A percentile compares a stretch with the other conserved stretches of the same genome.
Conservation (phyloP, 2,329 filamentous ascomycete species). For the Alternaria incomplexa region DNA sequence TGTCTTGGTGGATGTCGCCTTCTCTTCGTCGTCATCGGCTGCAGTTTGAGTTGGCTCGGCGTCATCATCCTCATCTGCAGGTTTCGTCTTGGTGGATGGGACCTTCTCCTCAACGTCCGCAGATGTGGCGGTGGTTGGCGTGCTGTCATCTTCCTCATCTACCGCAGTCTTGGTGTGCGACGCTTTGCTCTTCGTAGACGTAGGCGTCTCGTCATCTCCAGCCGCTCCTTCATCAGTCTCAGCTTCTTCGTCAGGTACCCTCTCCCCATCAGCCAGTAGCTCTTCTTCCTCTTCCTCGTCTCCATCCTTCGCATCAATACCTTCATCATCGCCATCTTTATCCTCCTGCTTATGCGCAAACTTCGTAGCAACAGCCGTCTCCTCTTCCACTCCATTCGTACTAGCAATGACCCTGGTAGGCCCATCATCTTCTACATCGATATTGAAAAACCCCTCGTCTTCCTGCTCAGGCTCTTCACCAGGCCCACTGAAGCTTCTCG, state of each 20-base stretch:
- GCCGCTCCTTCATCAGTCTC: not conserved
- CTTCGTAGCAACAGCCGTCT: not conserved
- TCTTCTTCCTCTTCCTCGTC: not conserved
- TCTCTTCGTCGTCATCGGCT: not conserved
- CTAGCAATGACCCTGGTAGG: not conserved
- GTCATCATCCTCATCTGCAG: not conserved
- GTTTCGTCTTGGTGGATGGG: not conserved
- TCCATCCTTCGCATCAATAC: not conserved
- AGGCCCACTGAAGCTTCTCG: not conserved
- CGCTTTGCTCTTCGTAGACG: not conserved
- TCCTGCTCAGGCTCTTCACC: not conserved
- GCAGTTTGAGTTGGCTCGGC: rapidly evolving
- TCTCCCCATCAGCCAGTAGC: not conserved
- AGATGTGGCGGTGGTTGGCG: not conserved
- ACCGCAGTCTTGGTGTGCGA: not conserved
- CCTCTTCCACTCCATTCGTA: not conserved
- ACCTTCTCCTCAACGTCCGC: not conserved
- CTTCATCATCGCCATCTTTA: not conserved
- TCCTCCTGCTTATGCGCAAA: not conserved
- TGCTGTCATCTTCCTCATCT: not conserved
- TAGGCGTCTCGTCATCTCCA: not conserved
- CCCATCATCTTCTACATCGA: not conserved
- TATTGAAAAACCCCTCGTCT: not conserved
- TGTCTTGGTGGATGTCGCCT: not conserved
- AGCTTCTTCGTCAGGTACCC: not conserved